These are phyloP conservation scores for Populus deltoides DNA, from an alignment of 345 rosid species.

Conservation along the genomic window DNA sequence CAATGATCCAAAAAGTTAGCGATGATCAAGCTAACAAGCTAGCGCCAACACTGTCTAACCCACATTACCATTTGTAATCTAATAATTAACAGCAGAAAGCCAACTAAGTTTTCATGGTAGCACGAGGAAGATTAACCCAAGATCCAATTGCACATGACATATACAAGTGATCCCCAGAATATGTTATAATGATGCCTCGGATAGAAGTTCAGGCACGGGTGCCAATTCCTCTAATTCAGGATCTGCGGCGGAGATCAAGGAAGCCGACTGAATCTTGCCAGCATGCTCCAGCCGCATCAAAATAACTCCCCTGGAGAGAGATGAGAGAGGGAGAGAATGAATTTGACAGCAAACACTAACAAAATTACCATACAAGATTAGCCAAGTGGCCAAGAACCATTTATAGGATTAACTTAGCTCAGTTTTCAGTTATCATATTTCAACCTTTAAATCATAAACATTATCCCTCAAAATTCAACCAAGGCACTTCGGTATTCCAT, in stretches of 20 bases:
- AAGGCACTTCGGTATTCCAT: neutral
- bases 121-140: neutral
- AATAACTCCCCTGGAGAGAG: constrained; percentile 69
- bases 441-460: neutral
- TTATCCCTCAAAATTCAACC: neutral
- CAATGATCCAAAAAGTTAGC: neutral
- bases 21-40: neutral
- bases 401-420: neutral
- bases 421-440: no score
- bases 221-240: constrained; percentile 36
- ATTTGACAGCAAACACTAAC: neutral
- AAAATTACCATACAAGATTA: neutral
- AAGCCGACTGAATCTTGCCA: constrained; percentile 90
- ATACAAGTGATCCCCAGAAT: constrained; percentile 3
- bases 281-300: constrained; percentile 86
- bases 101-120: neutral
- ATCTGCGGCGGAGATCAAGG: constrained; percentile 67
- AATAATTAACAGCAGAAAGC: neutral
- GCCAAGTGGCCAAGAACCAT: no score
- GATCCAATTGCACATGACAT: constrained; percentile 1
- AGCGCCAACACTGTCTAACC: neutral
- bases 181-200: constrained; percentile 5
- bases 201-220: neutral
- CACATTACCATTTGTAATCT: neutral
- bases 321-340: neutral